Base-by-base conservation (phyloP, 2,329 filamentous ascomycete genomes). In the Pseudonectria buxi region DNA sequence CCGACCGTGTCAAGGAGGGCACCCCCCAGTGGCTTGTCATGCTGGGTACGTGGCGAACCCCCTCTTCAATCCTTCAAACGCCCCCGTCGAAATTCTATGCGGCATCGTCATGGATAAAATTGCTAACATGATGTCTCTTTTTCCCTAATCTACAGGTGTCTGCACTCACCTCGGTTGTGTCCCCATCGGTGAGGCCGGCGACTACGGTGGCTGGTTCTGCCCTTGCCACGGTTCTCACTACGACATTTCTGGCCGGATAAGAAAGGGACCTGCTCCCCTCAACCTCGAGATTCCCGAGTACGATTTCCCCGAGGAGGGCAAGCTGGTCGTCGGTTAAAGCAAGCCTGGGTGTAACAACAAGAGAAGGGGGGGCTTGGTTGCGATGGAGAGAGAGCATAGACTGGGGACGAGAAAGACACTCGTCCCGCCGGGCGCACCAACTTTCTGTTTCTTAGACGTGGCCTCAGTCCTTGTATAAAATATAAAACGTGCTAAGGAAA, bases 161-260 rank as follows among this genome's bases (percentile, higher is more conserved):
- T 98, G 92, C 84, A 98, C 92, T 59, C 92, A 98, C 71, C 74
- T 98, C 62, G 92, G 92, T 71, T 98, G 92, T 78, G 92, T 98
- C 54, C 92, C 92, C 62, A 98, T 98, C 58, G 92, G 94, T 59
- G 92, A 98, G 75, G 87, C 92, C 49, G 92, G 92, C 65, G 94
- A 98, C 69, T 98, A 74, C 59, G 92, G 92, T 64, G 92, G 92
- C 62, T 98, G 92, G 92, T 98, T 98, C 84, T 98, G 92, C 76
- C 92, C 92, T 50, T 98, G 92, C 85, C 92, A 98, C 79, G 92
- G 92, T 68, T 95, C 89, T 54, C 92, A 98, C 77, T 98, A 98
- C 80, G 92, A 98, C 66, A 96, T 98, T 67, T 96, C 89, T 48
- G 92, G 92, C 65, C 88, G 92, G 69, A 86, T 95, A 78, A 83